Percentiles rank a stretch among this genome's conserved stretches.
These are phyloP conservation scores for Mytilinidion resinicola DNA, from an alignment of 495 filamentous ascomycete genomes.

Conservation along the genomic window DNA sequence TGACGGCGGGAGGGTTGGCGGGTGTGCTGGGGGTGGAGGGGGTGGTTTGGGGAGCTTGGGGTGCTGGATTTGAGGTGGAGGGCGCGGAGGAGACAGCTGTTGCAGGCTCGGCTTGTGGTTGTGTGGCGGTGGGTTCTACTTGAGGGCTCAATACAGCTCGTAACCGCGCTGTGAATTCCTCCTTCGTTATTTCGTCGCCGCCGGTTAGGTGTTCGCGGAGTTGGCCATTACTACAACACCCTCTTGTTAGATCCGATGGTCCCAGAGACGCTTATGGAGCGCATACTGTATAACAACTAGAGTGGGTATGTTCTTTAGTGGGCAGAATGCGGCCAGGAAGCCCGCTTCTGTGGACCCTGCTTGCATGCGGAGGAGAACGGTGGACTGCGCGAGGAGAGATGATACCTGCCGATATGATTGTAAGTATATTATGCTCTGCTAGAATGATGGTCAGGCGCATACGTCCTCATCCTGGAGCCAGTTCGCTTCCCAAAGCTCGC, in stretches of 20 bases:
- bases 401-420: constrained; percentile 32
- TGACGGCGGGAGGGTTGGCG: not conserved
- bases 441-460: constrained; percentile 6
- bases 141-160: constrained; percentile 15
- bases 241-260: not conserved
- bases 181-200: constrained; percentile 14
- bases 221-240: constrained; percentile 20
- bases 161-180: constrained; percentile 22
- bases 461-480: constrained; percentile 60
- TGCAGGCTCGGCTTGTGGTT: not conserved
- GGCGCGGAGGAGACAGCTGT: not conserved
- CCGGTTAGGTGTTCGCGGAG: constrained; percentile 18
- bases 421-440: not conserved
- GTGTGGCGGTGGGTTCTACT: not conserved
- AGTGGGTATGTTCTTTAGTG: constrained; percentile 63
- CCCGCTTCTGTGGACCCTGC: constrained; percentile 71
- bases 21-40: not conserved
- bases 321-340: constrained; percentile 74
- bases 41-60: not conserved
- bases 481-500: constrained; percentile 67
- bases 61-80: not conserved
- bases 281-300: constrained; percentile 60
- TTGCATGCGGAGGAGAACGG: constrained; percentile 61
- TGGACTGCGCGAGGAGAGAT: constrained; percentile 47
- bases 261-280: not conserved